Evolutionary conservation across 1,284 basidiomycete species (phyloP).

Genomic region (Tylopilus sp.): DNA sequence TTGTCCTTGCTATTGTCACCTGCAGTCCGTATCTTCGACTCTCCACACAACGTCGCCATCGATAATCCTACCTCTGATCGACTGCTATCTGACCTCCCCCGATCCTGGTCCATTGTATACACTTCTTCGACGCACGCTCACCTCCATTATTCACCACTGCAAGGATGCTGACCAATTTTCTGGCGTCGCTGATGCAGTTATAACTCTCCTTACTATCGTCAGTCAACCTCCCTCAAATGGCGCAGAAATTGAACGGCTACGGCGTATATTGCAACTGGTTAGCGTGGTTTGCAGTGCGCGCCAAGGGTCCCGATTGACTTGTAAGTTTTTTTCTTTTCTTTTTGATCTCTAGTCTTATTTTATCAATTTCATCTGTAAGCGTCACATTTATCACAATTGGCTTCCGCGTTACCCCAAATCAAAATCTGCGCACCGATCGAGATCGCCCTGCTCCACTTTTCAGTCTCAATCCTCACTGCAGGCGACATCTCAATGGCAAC

Average conservation of each 20-base stretch:
- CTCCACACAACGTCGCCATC: constrained; percentile 81
- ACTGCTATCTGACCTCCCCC: constrained; percentile 60
- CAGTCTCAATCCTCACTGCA: constrained; percentile 63
- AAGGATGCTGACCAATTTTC: constrained; percentile 73
- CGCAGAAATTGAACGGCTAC: constrained; percentile 40
- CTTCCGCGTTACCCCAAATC: constrained; percentile 54
- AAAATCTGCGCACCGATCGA: constrained; percentile 51
- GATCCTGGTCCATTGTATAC: constrained; percentile 59
- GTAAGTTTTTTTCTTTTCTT: constrained; percentile 58
- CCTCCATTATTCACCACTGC: constrained; percentile 87
- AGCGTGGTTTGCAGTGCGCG: constrained; percentile 67
- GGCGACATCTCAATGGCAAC: constrained; percentile 76
- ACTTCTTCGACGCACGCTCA: constrained; percentile 77
- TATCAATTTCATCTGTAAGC: constrained; percentile 43
- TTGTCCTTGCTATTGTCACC: no score
- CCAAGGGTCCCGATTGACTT: constrained; percentile 66
- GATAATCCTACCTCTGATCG: constrained; percentile 68
- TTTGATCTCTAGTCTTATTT: neutral
- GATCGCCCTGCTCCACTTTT: constrained; percentile 59
- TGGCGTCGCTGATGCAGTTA: constrained; percentile 66
- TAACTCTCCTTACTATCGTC: constrained; percentile 46
- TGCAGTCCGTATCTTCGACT: constrained; percentile 80
- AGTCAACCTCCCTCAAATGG: constrained; percentile 22
- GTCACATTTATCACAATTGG: constrained; percentile 60
- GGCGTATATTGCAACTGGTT: constrained; percentile 59